Conservation (phyloP, 257 asterid species). For the Buddleja alternifolia region DNA sequence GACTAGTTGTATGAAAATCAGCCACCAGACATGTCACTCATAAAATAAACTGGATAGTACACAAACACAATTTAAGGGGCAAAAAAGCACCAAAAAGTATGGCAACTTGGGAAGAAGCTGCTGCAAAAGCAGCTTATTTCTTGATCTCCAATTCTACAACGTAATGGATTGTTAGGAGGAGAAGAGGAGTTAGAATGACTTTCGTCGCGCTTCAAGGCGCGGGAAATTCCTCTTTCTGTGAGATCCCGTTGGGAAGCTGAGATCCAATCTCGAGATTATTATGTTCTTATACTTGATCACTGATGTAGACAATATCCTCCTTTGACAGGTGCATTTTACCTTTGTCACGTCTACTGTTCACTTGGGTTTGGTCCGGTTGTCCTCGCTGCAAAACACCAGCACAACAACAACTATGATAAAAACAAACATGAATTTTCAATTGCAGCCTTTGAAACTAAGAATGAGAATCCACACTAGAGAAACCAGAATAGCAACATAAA, state of each 20-base stretch:
- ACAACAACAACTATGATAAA: background rate
- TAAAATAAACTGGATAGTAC: background rate
- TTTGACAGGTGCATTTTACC: constrained; percentile 79
- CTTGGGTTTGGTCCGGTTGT: constrained; percentile 52
- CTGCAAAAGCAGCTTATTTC: constrained; percentile 1
- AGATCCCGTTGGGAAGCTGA: background rate
- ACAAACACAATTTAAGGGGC: too few relatives aligned
- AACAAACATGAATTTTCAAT: constrained; percentile 10
- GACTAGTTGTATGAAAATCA: constrained; percentile 22
- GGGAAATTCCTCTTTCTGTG: background rate
- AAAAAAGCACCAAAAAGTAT: background rate
- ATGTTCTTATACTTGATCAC: constrained; percentile 27
- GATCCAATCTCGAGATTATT: background rate
- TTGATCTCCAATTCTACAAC: constrained; percentile 14
- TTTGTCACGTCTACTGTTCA: constrained; percentile 48
- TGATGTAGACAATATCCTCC: constrained; percentile 60
- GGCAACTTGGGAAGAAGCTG: background rate
- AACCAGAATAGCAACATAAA: background rate
- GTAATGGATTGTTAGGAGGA: background rate
- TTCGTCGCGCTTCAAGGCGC: constrained; percentile 7
- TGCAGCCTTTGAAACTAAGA: background rate
- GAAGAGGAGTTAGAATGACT: background rate
- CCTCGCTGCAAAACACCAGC: constrained; percentile 64
- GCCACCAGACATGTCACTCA: background rate
- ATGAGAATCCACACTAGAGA: background rate